Evolutionary conservation across 108 stramenopile species (phyloP), one percentile per base, ranked within the genome.

Genomic region (Bacterosira constricta): DNA sequence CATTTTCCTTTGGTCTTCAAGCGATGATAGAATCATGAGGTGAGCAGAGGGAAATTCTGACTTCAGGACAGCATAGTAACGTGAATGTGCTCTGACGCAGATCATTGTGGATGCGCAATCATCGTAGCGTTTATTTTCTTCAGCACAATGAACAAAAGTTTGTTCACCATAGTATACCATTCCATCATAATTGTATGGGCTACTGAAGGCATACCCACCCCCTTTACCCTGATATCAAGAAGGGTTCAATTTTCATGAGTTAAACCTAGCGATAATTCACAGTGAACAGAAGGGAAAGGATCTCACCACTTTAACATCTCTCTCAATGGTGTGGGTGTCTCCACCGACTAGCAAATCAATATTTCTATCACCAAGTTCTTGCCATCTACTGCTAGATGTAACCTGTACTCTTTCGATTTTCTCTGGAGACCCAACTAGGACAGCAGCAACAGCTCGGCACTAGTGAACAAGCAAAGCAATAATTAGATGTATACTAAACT

Each of bases 61-160:
- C 6, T 13, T 25, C 27, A 56, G 6, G 13, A n/a, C 6, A 30
- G 6, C 27, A 34, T 32, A 10, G 13, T 9, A 25, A 13, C 26
- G 23, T 8, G 55, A 11, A 11, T 13, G 26, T 27, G 20, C 23
- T 10, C 4, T 6, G 6, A 56, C 55, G 55, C 55, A 56, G 8
- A 56, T 56, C 21, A 5, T 29, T 15, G 20, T 6, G 6, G 6
- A 6, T 18, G 47, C 15, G 47, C 47, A 49, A 18, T 6, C 47
- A 18, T 49, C 47, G 47, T 49, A 49, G 17, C 47, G 47, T 13
- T 49, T 49, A 10, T 17, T 10, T 49, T 49, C 17, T 32, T 85
- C 77, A 11, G 73, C 80, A 52, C 84, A 85, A 23, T 62, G 47
- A 3, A 82, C 50, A 39, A 54, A 79, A 4, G 68, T 55, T 29